Conservation (phyloP, 495 filamentous ascomycete genomes). For the Jackrogersella minutella region DNA sequence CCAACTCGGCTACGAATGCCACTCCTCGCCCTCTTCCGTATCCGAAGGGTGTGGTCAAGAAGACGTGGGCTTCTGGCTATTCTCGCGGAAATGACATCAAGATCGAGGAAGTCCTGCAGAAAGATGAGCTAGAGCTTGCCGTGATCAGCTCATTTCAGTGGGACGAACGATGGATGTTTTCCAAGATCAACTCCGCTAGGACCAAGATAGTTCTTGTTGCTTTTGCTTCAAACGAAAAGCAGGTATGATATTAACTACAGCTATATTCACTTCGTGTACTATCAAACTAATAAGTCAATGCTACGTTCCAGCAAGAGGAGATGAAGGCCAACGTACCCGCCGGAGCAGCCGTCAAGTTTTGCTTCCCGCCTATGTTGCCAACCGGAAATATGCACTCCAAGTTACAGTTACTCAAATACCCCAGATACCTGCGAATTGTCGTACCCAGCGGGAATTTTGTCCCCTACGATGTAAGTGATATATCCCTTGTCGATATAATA, state of each 20-base stretch:
- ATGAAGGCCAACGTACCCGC: constrained; percentile 59
- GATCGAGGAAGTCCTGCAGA: constrained; percentile 88
- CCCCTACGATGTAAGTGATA: constrained; percentile 62
- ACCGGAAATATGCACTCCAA: constrained; percentile 83
- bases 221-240: constrained; percentile 55
- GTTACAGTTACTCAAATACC: constrained; percentile 80
- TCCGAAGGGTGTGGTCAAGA: constrained; percentile 78
- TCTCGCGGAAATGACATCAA: constrained; percentile 77
- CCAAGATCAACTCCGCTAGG: constrained; percentile 50
- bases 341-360: constrained; percentile 62
- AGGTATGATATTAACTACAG: constrained; percentile 47
- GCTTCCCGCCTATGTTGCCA: constrained; percentile 74
- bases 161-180: constrained; percentile 66
- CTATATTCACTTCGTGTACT: neutral
- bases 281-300: constrained; percentile 4
- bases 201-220: constrained; percentile 56
- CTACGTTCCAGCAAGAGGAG: constrained; percentile 52
- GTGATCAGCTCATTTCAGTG: constrained; percentile 88
- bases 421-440: constrained; percentile 71
- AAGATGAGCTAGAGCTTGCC: constrained; percentile 71
- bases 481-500: neutral
- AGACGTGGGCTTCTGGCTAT: constrained; percentile 73
- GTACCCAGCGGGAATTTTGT: constrained; percentile 84
- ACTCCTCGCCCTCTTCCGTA: constrained; percentile 58
- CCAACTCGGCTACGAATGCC: neutral